Evolutionary conservation across 306 rosid species (phyloP).

Genomic region (Alnus rubra): DNA sequence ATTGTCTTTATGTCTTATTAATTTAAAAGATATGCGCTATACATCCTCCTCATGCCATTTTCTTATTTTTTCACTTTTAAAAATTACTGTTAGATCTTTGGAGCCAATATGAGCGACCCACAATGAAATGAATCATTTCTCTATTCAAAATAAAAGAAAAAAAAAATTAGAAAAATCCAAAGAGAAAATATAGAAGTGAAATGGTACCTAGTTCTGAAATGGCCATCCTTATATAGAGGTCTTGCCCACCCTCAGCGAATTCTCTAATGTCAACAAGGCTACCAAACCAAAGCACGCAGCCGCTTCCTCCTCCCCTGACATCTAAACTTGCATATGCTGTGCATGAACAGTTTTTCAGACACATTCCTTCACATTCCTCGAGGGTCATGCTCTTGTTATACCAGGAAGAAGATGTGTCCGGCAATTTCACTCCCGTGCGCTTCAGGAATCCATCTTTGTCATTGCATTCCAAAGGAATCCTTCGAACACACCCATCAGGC

Average conservation of each 20-base stretch:
- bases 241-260: constrained; percentile 34
- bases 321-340: constrained; percentile 32
- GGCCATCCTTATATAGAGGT: neutral
- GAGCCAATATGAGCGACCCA: too few species aligned
- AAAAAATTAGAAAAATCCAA: constrained; percentile 12
- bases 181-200: neutral
- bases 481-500: constrained; percentile 32
- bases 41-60: too few species aligned
- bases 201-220: neutral
- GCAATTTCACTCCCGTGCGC: constrained; percentile 18
- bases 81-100: too few species aligned
- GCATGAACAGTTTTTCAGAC: constrained; percentile 38
- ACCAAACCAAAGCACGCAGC: constrained; percentile 40
- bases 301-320: constrained; percentile 28
- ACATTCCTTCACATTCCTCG: constrained; percentile 30
- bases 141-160: too few species aligned
- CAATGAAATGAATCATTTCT: too few species aligned
- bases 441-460: constrained; percentile 17
- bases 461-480: constrained; percentile 16
- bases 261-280: constrained; percentile 32
- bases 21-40: too few species aligned
- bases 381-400: constrained; percentile 17
- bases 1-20: too few species aligned
- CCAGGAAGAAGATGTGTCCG: constrained; percentile 40
- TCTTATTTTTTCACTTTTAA: too few species aligned